These are phyloP conservation scores for Passalora sequoiae DNA, from an alignment of 2,329 filamentous ascomycete genomes.

Conservation along the genomic window DNA sequence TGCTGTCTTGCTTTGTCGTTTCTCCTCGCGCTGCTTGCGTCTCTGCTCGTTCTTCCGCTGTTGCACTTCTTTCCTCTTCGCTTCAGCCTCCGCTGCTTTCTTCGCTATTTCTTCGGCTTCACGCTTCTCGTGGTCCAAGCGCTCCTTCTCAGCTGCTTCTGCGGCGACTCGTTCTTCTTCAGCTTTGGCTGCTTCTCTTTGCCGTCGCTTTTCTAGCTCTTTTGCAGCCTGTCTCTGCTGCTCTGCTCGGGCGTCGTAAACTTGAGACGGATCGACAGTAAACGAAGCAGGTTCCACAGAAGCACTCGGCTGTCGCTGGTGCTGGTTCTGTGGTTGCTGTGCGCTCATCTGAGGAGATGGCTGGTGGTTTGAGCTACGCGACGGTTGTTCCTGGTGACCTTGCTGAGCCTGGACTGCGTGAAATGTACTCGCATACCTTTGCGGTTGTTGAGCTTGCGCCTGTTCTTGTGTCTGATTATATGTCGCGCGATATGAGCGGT, in stretches of 20 bases:
- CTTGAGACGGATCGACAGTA: conserved; percentile 50
- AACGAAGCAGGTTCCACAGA: conserved; percentile 34
- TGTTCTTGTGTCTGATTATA: conserved; percentile 21
- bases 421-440: conserved; percentile 29
- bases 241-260: conserved; percentile 51
- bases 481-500: conserved; percentile 15
- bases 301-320: conserved; percentile 24
- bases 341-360: conserved; percentile 25
- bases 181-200: conserved; percentile 32
- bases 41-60: conserved; percentile 28
- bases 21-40: conserved; percentile 29
- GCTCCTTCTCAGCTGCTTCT: conserved; percentile 27
- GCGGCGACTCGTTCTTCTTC: conserved; percentile 30
- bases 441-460: conserved; percentile 20
- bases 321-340: conserved; percentile 17
- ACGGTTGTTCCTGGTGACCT: conserved; percentile 21
- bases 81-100: conserved; percentile 26
- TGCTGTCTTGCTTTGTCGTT: conserved; percentile 27
- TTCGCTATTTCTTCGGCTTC: conserved; percentile 26
- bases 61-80: conserved; percentile 24
- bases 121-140: conserved; percentile 18
- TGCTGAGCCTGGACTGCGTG: conserved; percentile 29
- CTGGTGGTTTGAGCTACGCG: conserved; percentile 19
- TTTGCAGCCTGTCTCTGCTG: conserved; percentile 39
- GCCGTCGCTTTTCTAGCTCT: conserved; percentile 30